phyloP scores from a whole-genome alignment of 2,329 filamentous ascomycete genomes.

The Botrytis tulipae region DNA sequence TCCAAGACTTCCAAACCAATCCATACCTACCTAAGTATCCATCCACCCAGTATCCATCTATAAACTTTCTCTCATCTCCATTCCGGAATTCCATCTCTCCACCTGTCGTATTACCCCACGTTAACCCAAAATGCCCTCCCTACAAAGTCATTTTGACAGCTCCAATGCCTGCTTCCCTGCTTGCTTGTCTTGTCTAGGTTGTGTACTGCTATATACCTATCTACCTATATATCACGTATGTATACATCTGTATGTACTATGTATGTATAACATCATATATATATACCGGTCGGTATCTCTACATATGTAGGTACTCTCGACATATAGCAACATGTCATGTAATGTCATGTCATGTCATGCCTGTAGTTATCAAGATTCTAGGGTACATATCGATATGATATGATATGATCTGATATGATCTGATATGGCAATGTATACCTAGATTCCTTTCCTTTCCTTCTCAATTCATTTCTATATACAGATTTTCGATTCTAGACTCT shows the following conservation, averaged over 20 bases:
- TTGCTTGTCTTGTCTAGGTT: background rate
- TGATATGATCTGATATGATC: no score
- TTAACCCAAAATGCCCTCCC: background rate
- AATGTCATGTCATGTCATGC: background rate
- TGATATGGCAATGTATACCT: no score
- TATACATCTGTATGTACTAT: background rate
- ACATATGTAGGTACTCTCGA: background rate
- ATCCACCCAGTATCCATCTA: no score
- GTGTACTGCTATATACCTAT: background rate
- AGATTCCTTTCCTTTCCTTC: background rate
- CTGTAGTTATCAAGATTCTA: no score
- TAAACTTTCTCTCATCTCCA: background rate
- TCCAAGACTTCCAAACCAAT: background rate
- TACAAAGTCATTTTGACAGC: background rate
- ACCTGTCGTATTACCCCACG: conserved; percentile 2
- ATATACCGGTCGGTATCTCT: background rate
- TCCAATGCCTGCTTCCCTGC: background rate
- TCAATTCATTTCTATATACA: background rate
- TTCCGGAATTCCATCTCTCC: background rate
- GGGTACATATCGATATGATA: background rate
- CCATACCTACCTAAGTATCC: background rate
- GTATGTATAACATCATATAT: background rate
- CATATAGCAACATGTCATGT: background rate
- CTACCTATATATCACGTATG: no score
- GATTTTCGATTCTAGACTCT: fast-evolving